These are phyloP conservation scores for Lipomyces chichibuensis DNA, from an alignment of 805 yeast species.

Conservation along the genomic window DNA sequence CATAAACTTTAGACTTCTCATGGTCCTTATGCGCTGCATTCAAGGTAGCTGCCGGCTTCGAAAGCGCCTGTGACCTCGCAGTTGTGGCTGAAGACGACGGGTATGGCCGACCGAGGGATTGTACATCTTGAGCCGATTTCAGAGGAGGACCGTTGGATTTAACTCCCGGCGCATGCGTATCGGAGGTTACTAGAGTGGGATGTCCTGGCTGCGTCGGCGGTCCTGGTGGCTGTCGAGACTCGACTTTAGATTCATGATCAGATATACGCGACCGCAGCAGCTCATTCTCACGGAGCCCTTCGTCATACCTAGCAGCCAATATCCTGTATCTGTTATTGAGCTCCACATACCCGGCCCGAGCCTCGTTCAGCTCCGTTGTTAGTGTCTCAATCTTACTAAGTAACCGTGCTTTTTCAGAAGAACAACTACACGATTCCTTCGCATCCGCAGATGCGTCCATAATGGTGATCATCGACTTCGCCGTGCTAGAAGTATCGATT, in stretches of 20 bases:
- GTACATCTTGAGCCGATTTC: neutral
- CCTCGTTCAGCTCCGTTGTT: neutral
- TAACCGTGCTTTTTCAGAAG: neutral
- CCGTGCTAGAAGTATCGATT: neutral
- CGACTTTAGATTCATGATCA: neutral
- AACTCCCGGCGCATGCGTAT: neutral
- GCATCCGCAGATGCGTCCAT: neutral
- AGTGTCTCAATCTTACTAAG: neutral
- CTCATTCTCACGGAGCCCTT: neutral
- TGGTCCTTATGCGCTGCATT: neutral
- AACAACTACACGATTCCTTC: neutral
- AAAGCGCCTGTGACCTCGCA: neutral
- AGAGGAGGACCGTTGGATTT: neutral
- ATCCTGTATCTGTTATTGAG: neutral
- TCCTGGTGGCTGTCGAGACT: neutral
- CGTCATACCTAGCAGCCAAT: neutral
- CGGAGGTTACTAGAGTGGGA: neutral
- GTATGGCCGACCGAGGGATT: neutral
- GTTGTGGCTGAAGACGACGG: neutral
- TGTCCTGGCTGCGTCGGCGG: neutral
- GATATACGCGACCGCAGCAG: neutral
- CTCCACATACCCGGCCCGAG: neutral
- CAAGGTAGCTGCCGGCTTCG: neutral
- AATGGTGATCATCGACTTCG: neutral
- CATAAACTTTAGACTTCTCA: neutral